These are phyloP conservation scores for Xylaria sp. DNA, from an alignment of 2,329 filamentous ascomycete genomes.

Conservation along the genomic window DNA sequence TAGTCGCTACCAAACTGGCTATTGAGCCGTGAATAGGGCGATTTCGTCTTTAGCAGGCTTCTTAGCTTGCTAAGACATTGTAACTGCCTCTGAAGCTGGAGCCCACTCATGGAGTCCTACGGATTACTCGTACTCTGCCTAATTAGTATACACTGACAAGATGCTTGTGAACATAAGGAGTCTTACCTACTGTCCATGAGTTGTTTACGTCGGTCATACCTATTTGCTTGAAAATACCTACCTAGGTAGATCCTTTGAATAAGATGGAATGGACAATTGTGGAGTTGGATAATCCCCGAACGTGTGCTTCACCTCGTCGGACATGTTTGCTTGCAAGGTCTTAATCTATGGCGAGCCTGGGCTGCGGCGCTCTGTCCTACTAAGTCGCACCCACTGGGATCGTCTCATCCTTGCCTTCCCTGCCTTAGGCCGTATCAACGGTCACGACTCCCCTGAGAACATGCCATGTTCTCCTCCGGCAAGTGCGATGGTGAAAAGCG, in stretches of 20 bases:
- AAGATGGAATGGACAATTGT: too few species aligned
- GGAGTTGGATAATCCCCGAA: not conserved
- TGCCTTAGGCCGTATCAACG: not conserved
- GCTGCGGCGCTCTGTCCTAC: not conserved
- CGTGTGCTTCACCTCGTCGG: not conserved
- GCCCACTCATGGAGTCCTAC: not conserved
- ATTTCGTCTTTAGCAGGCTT: not conserved
- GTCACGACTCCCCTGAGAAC: not conserved
- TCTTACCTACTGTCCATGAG: too few species aligned
- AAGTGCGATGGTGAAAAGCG: too few species aligned
- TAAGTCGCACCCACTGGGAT: not conserved
- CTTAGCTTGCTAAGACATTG: not conserved
- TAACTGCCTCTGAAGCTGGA: slow-evolving; percentile 15
- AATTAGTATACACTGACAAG: not conserved
- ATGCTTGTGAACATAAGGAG: not conserved
- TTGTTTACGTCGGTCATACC: too few species aligned
- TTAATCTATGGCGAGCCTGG: not conserved
- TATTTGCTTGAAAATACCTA: too few species aligned
- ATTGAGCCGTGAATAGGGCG: not conserved
- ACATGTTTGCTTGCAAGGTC: not conserved
- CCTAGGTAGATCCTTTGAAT: too few species aligned
- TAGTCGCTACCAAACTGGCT: not conserved
- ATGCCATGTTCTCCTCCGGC: too few species aligned
- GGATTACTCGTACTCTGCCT: too few species aligned
- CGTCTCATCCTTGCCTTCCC: not conserved